Conservation (phyloP, 2,329 filamentous ascomycete species). For the Paecilomyces variotii region DNA sequence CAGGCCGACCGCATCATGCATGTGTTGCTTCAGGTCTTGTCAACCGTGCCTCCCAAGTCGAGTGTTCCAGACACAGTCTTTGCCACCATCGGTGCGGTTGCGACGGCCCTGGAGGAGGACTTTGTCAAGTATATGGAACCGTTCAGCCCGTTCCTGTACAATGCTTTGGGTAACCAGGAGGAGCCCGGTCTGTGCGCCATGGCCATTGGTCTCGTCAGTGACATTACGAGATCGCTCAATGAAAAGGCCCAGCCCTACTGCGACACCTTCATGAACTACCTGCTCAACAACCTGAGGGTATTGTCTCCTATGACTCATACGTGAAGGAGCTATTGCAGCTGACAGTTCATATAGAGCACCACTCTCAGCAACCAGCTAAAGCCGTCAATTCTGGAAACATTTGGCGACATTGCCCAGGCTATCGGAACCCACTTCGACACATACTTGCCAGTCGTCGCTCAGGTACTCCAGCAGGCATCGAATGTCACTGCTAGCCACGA, state of each 20-base stretch:
- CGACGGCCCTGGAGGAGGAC: constrained; percentile 82
- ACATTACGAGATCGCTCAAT: constrained; percentile 86
- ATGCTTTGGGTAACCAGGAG: constrained; percentile 89
- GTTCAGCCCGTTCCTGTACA: constrained; percentile 87
- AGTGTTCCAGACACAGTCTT: constrained; percentile 93
- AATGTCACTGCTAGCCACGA: constrained; percentile 71
- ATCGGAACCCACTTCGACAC: constrained; percentile 89
- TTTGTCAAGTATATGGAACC: constrained; percentile 97
- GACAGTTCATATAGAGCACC: constrained; percentile 53
- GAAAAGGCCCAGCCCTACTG: constrained; percentile 90
- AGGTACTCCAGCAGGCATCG: constrained; percentile 88
- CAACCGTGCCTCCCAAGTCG: constrained; percentile 71
- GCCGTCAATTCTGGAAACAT: constrained; percentile 94
- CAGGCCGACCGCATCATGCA: constrained; percentile 94
- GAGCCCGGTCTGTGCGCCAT: constrained; percentile 91
- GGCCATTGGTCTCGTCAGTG: constrained; percentile 94
- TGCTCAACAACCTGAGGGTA: constrained; percentile 83
- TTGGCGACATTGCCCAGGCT: constrained; percentile 92
- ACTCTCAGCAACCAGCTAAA: constrained; percentile 94
- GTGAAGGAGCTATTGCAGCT: constrained; percentile 14
- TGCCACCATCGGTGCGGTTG: constrained; percentile 81
- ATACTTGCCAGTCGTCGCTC: constrained; percentile 84
- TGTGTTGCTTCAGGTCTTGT: constrained; percentile 71
- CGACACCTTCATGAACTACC: constrained; percentile 96
- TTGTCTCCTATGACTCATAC: constrained; percentile 9